These are phyloP conservation scores for Zanthoxylum bungeanum DNA, from an alignment of 345 rosid genomes.

Conservation along the genomic window DNA sequence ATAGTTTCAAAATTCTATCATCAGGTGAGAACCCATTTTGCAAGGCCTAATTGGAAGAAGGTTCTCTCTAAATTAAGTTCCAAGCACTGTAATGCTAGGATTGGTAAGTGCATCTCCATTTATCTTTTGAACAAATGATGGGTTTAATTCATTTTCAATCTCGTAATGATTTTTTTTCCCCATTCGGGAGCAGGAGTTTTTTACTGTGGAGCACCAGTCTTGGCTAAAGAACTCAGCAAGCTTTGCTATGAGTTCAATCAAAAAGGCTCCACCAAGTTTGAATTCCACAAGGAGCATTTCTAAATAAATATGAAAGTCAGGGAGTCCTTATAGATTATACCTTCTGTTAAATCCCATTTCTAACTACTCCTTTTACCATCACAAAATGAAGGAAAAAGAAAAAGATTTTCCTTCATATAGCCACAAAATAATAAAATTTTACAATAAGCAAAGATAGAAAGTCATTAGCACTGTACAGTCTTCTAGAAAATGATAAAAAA, in stretches of 20 bases:
- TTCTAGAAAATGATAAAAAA: not conserved
- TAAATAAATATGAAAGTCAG: slow-evolving; percentile 13
- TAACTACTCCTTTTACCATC: not conserved
- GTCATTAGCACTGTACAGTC: slow-evolving; percentile 31
- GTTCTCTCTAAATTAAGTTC: slow-evolving; percentile 79
- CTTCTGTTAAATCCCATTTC: not conserved
- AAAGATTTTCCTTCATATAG: not conserved
- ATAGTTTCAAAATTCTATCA: not conserved
- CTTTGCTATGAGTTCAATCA: slow-evolving; percentile 93
- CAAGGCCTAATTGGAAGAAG: slow-evolving; percentile 95
- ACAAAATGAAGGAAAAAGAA: not conserved
- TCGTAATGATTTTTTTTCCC: slow-evolving; percentile 1
- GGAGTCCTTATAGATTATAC: not conserved
- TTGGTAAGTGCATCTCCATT: slow-evolving; percentile 50
- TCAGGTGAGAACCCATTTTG: slow-evolving; percentile 96
- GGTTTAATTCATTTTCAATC: not conserved
- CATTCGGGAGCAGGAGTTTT: slow-evolving; percentile 75
- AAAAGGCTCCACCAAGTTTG: slow-evolving; percentile 89
- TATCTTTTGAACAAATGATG: not conserved
- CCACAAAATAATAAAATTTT: slow-evolving; percentile 3
- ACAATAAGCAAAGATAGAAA: slow-evolving; percentile 12
- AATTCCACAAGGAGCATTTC: slow-evolving; percentile 97
- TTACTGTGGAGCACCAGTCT: slow-evolving; percentile 92
- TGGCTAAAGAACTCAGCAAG: slow-evolving; percentile 87
- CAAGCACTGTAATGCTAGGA: slow-evolving; percentile 84